These are phyloP conservation scores for Candida frijolesensis DNA, from an alignment of 1,139 yeast species.

Conservation along the genomic window DNA sequence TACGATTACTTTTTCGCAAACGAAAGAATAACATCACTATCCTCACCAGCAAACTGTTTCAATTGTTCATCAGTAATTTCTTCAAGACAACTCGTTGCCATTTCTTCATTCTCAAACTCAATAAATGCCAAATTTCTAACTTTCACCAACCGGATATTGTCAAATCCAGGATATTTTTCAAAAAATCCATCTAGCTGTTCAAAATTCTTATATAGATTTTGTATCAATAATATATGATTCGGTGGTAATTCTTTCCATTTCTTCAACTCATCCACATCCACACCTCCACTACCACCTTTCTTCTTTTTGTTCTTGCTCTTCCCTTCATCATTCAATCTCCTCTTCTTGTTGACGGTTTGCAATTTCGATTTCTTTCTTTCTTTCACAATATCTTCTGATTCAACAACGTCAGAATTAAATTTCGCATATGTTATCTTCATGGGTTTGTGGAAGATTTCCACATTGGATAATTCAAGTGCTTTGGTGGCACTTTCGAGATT, in stretches of 20 bases:
- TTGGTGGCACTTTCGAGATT: slow-evolving; percentile 42
- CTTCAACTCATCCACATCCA: slow-evolving; percentile 16
- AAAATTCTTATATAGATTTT: slow-evolving; percentile 44
- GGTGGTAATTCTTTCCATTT: slow-evolving; percentile 56
- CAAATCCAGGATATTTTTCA: slow-evolving; percentile 55
- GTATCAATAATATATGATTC: slow-evolving; percentile 68
- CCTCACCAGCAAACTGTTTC: slow-evolving; percentile 22
- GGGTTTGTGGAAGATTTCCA: slow-evolving; percentile 54
- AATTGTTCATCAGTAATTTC: slow-evolving; percentile 12
- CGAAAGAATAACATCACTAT: slow-evolving; percentile 25
- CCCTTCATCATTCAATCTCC: slow-evolving; percentile 23
- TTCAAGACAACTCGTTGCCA: slow-evolving; percentile 29
- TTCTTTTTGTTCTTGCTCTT: slow-evolving; percentile 20
- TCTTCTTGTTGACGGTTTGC: slow-evolving; percentile 8
- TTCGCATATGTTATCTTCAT: slow-evolving; percentile 49
- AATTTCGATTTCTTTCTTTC: slow-evolving; percentile 3
- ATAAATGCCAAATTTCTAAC: slow-evolving; percentile 76
- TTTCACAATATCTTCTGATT: slow-evolving; percentile 13
- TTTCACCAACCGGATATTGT: slow-evolving; percentile 65
- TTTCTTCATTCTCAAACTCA: slow-evolving; percentile 62
- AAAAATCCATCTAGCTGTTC: slow-evolving; percentile 46
- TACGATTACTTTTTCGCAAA: slow-evolving; percentile 35
- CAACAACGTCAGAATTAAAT: slow-evolving; percentile 46
- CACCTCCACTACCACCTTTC: slow-evolving; percentile 12
- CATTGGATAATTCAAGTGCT: slow-evolving; percentile 52